Evolutionary conservation across 2,329 filamentous ascomycete species (phyloP), one percentile per base, ranked within the genome.

Genomic region (Pseudovirgaria hyperparasitica): DNA sequence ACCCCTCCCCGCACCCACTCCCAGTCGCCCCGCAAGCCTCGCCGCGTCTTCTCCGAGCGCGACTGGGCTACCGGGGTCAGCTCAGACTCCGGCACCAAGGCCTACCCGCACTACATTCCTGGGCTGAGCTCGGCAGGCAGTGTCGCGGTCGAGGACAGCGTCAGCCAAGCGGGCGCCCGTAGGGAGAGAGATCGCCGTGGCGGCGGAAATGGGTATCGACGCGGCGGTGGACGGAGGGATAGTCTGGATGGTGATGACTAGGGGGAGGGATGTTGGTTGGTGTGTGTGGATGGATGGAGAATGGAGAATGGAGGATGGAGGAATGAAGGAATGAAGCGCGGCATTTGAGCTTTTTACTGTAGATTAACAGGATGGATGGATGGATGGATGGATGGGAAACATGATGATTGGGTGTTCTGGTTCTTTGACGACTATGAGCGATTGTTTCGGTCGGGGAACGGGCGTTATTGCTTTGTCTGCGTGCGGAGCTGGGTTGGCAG

Each of bases 51-150:
- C 30, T 32, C 20, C 29, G 38, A 29, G 16, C 31, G 37, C n/a
- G 37, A 40, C n/a, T 40, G 37, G 9, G 31, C 31, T n/a, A 35
- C 37, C 16, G 38, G 42, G 16, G 42, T 47, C 9, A 43, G 43
- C 10, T 40, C 43, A 5, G 36, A 36, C 22, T 36, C 37, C 2
- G 64, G 66, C 7, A 68, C 64, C 9, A 69, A 66, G 46, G 58
- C 55, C 25, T 73, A 73, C 39, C 62, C 64, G 15, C 67, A 69
- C 47, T 60, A 67, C 6, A 66, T 73, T 25, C 67, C 69, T 0
- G 66, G 63, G 1, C 37, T 72, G 39, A 65, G 57, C 32, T 32
- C 35, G 19, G 48, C 48, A 0, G 46, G 41, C 16, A 55, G 49
- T 18, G 48, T 53, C 5, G 43, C 41, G 12, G 41, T 45, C 2